Base-by-base conservation (phyloP, 2,329 filamentous ascomycete species). In the Ceratocystis destructans region DNA sequence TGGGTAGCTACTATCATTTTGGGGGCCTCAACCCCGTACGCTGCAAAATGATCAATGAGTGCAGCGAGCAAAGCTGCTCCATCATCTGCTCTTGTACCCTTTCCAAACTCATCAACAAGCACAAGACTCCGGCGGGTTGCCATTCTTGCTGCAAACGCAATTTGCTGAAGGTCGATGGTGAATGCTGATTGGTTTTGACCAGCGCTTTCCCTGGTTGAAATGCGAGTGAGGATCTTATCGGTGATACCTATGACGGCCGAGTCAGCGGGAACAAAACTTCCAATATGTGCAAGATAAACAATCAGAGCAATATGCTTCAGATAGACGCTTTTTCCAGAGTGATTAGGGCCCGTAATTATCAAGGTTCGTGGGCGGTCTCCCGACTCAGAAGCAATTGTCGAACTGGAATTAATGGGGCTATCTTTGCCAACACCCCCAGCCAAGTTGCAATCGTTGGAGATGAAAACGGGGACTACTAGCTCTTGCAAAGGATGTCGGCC, bases 311-410 rank as follows among this genome's bases (percentile, higher is more conserved):
- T 84, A 74, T 99, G 93, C 74, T 96, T 99, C 73, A 97, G 81
- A 74, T 96, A 97, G 0, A 97, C 84, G 71, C 91, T 97, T 75
- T 99, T 99, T 0, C 94, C 94, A 0, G 94, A 97, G 73, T 94
- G 95, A 71, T 99, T 99, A 3, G 94, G 92, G 0, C 94, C 94
- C 0, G 94, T 97, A 71, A 99, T 75, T 5, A 96, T 77, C 12
- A 96, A 74, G 76, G 90, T 90, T 12, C 70, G 69, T 2, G 63
- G 53, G 20, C 69, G n/a, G 5, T 65, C 62, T 61, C 62, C 22
- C 12, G 45, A 22, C 22, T 50, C 44, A 7, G 44, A 53, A 45
- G 44, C 57, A 5, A 46, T 7, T 2, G 63, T 59, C 15, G 17
- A 31, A n/a, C 25, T 37, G 28, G 55, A 33, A 37, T 41, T 25